Percentiles rank a stretch among this genome's conserved stretches.
Evolutionary conservation across 345 rosid genomes (phyloP).

Genomic region (Eucalyptus polyanthemos): DNA sequence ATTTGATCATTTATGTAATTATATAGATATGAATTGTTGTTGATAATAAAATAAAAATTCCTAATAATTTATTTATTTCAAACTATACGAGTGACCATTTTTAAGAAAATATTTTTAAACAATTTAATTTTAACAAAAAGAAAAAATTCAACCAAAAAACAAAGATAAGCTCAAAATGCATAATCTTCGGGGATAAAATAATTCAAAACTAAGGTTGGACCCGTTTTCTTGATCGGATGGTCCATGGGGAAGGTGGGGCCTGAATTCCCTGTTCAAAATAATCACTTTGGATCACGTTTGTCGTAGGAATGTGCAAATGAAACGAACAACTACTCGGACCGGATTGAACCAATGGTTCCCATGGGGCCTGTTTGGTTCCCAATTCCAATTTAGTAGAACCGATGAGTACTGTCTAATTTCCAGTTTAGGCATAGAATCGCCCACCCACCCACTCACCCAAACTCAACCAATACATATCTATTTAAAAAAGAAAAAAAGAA

Average conservation of each 20-base stretch:
- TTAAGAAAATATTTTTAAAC: background rate
- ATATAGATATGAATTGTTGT: background rate
- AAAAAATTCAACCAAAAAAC: no score
- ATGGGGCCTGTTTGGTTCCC: no score
- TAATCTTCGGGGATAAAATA: background rate
- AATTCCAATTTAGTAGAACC: no score
- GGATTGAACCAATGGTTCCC: no score
- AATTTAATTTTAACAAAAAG: background rate
- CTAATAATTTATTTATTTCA: no score
- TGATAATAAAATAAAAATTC: background rate
- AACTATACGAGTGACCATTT: no score
- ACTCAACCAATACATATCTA: no score
- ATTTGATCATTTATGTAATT: background rate
- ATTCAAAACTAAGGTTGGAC: background rate
- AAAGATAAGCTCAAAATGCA: background rate
- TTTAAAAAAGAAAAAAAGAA: no score
- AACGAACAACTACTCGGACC: accelerated
- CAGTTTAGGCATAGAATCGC: no score
- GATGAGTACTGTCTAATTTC: no score
- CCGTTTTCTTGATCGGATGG: background rate
- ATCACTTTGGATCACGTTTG: background rate
- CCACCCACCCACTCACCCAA: no score
- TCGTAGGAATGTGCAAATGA: no score
- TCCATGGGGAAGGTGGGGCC: background rate
- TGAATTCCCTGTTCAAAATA: background rate